These are phyloP conservation scores for Musa balbisiana DNA, from an alignment of 202 grass and related monocot species.

Conservation along the genomic window DNA sequence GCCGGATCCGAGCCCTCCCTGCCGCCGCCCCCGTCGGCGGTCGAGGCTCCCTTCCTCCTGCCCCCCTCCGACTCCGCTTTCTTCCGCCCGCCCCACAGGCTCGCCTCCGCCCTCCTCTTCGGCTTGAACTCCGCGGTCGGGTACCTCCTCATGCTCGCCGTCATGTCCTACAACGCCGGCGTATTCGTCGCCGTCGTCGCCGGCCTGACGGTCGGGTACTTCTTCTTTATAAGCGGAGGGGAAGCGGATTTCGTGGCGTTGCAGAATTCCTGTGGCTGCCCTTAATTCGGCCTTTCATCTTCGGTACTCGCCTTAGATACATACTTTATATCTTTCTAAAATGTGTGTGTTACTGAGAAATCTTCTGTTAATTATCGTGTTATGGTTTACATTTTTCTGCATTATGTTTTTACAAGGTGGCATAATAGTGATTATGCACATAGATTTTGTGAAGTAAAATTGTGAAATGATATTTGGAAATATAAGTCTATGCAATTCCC, in stretches of 20 bases:
- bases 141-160: constrained; percentile 84
- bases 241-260: constrained; percentile 51
- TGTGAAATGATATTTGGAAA: too few species aligned
- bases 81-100: constrained; percentile 23
- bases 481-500: too few species aligned
- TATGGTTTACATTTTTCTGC: too few species aligned
- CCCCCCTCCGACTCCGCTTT: constrained; percentile 23
- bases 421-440: too few species aligned
- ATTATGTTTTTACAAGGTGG: too few species aligned
- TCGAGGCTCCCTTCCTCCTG: constrained; percentile 23
- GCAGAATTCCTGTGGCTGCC: constrained; percentile 70
- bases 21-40: constrained; percentile 19
- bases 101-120: constrained; percentile 44
- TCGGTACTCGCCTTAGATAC: too few species aligned
- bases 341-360: too few species aligned
- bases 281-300: constrained; percentile 17
- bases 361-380: too few species aligned
- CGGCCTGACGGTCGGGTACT: constrained; percentile 63
- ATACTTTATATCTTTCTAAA: too few species aligned
- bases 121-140: constrained; percentile 66
- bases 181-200: constrained; percentile 63
- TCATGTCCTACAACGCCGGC: constrained; percentile 94
- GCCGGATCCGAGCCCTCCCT: constrained; percentile 16
- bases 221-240: constrained; percentile 61
- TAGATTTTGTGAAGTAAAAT: too few species aligned